phyloP scores from a whole-genome alignment of 2,329 filamentous ascomycete species.

The Xylariaceae sp. region DNA sequence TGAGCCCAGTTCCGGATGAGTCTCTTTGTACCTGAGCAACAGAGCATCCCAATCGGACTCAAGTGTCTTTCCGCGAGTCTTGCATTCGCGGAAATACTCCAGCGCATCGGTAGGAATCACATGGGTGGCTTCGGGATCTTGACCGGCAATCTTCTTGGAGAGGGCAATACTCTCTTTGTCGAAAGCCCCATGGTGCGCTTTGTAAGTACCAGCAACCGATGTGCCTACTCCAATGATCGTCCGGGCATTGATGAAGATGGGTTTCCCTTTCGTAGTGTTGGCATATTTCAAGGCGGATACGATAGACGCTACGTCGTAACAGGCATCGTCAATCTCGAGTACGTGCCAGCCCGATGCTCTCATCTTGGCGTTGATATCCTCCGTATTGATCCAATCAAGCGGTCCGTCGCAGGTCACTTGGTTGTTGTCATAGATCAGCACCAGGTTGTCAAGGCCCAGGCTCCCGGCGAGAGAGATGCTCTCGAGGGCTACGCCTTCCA shows the following conservation, averaged over 20 bases:
- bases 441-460: constrained; percentile 48
- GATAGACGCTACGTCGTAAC: constrained; percentile 43
- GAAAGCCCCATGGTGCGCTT: constrained; percentile 56
- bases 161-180: constrained; percentile 48
- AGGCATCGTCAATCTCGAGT: constrained; percentile 47
- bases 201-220: constrained; percentile 42
- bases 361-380: constrained; percentile 55
- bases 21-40: neutral
- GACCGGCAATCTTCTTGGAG: constrained; percentile 46
- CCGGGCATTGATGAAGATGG: constrained; percentile 53
- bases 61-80: neutral
- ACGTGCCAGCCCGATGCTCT: constrained; percentile 49
- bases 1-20: neutral
- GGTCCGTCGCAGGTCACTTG: constrained; percentile 54
- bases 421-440: constrained; percentile 56
- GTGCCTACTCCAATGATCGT: constrained; percentile 54
- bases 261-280: constrained; percentile 38
- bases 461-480: constrained; percentile 52
- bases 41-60: neutral
- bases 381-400: constrained; percentile 39
- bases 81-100: constrained; percentile 1
- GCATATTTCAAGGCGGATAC: constrained; percentile 42
- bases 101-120: neutral
- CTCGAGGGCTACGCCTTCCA: constrained; percentile 53
- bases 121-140: neutral